phyloP scores from a whole-genome alignment of 2,329 filamentous ascomycete species.

The Stenocarpella maydis region DNA sequence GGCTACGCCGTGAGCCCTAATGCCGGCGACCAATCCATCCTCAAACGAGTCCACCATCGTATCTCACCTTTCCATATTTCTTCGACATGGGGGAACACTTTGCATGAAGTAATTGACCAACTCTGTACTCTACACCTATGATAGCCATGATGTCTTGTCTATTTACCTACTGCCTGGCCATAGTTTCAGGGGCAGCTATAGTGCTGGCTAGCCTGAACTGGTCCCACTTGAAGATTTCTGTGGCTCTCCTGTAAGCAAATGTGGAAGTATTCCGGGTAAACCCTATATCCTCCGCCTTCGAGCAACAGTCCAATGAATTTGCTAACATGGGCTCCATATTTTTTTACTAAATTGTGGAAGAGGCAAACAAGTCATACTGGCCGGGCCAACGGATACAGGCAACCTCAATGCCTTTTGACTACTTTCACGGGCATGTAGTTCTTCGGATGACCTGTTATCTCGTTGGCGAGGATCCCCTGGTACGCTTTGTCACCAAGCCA shows the following conservation, averaged over 20 bases:
- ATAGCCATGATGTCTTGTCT: too few species aligned
- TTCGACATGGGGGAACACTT: background rate
- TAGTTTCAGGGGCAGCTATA: too few species aligned
- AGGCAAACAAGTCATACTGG: too few species aligned
- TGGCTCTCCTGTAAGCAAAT: too few species aligned
- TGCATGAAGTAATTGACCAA: too few species aligned
- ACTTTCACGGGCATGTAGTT: conserved; percentile 28
- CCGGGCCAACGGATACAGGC: accelerated
- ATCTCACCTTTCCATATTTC: too few species aligned
- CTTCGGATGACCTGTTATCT: conserved; percentile 28
- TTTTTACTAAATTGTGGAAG: background rate
- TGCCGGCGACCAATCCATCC: background rate
- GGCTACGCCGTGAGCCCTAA: background rate
- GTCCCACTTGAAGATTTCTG: background rate
- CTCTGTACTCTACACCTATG: too few species aligned
- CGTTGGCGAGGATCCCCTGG: background rate
- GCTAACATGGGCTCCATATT: too few species aligned
- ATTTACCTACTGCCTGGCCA: too few species aligned
- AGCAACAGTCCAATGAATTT: background rate
- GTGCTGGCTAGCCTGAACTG: too few species aligned
- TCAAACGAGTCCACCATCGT: too few species aligned
- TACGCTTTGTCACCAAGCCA: conserved; percentile 30
- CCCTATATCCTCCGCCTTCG: background rate
- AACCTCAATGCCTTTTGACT: background rate
- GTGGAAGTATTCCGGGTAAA: background rate